These are phyloP conservation scores for Gynandropsis gynandra DNA, from an alignment of 345 rosid genomes.

Conservation along the genomic window DNA sequence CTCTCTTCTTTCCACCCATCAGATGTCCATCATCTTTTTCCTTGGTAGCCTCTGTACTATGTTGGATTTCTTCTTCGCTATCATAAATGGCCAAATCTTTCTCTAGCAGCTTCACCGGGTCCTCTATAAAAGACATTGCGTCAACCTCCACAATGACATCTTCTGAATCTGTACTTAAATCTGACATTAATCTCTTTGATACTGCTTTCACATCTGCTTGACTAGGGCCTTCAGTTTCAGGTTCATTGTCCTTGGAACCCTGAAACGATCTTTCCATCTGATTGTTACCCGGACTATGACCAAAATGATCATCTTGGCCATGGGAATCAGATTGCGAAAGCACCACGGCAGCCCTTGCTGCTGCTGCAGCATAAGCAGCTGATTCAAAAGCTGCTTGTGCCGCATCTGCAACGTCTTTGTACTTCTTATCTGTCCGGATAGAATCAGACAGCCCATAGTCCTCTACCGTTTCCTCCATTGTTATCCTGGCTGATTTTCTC, in stretches of 20 bases:
- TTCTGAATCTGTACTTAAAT: slow-evolving; percentile 37
- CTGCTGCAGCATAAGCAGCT: slow-evolving; percentile 79
- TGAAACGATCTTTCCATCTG: not conserved
- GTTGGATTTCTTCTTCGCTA: slow-evolving; percentile 37
- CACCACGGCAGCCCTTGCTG: slow-evolving; percentile 91
- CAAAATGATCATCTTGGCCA: slow-evolving; percentile 35
- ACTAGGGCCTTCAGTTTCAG: slow-evolving; percentile 20
- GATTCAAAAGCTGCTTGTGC: slow-evolving; percentile 91
- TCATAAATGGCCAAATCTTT: slow-evolving; percentile 52
- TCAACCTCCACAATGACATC: slow-evolving; percentile 25
- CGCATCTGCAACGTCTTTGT: slow-evolving; percentile 84
- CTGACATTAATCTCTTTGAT: slow-evolving; percentile 24
- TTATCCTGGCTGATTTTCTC: too few relatives aligned
- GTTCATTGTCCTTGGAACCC: slow-evolving; percentile 1
- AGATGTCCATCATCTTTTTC: slow-evolving; percentile 13
- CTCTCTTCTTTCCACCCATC: slow-evolving; percentile 14
- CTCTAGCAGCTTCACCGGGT: slow-evolving; percentile 46
- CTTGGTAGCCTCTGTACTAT: slow-evolving; percentile 9
- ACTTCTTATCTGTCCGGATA: slow-evolving; percentile 37
- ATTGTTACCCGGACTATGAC: not conserved
- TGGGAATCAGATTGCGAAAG: slow-evolving; percentile 58
- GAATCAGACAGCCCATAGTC: slow-evolving; percentile 27
- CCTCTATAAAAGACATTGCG: slow-evolving; percentile 37
- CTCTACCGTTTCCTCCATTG: slow-evolving; percentile 33
- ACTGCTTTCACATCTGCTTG: slow-evolving; percentile 25